phyloP scores from a whole-genome alignment of 1,284 basidiomycete genomes.

The Somion occarium region DNA sequence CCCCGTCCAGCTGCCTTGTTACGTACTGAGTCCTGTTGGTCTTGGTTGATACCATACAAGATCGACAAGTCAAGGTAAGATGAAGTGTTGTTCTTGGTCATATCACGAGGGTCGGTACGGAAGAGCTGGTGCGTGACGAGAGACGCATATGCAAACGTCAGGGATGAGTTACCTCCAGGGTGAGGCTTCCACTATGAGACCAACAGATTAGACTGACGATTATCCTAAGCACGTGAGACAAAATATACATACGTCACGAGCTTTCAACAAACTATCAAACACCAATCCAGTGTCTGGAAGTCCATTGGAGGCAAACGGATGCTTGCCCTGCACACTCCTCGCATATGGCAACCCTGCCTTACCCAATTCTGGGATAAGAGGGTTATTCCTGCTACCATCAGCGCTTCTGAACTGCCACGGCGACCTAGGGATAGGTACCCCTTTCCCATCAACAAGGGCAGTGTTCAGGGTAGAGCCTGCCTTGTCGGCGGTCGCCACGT shows the following conservation, averaged over 20 bases:
- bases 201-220: neutral
- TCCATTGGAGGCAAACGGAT: constrained; percentile 34
- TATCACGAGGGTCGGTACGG: constrained; percentile 49
- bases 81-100: constrained; percentile 57
- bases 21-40: constrained; percentile 15
- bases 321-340: constrained; percentile 58
- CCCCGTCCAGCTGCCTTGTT: constrained; percentile 14
- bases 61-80: constrained; percentile 75
- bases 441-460: neutral
- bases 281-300: constrained; percentile 68
- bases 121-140: constrained; percentile 72
- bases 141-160: constrained; percentile 75
- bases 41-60: constrained; percentile 51
- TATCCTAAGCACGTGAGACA: constrained; percentile 14
- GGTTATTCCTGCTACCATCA: constrained; percentile 75
- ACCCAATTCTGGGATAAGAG: constrained; percentile 65
- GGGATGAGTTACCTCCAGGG: constrained; percentile 48
- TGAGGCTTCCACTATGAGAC: constrained; percentile 28
- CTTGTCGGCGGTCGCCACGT: constrained; percentile 7
- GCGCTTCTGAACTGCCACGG: constrained; percentile 59
- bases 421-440: neutral
- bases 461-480: neutral
- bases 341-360: constrained; percentile 74
- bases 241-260: constrained; percentile 31
- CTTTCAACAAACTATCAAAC: constrained; percentile 67